A percentile compares a stretch with the other conserved stretches of the same genome.
These are phyloP conservation scores for Posidonia australis DNA, from an alignment of 106 monocot species.

Conservation along the genomic window DNA sequence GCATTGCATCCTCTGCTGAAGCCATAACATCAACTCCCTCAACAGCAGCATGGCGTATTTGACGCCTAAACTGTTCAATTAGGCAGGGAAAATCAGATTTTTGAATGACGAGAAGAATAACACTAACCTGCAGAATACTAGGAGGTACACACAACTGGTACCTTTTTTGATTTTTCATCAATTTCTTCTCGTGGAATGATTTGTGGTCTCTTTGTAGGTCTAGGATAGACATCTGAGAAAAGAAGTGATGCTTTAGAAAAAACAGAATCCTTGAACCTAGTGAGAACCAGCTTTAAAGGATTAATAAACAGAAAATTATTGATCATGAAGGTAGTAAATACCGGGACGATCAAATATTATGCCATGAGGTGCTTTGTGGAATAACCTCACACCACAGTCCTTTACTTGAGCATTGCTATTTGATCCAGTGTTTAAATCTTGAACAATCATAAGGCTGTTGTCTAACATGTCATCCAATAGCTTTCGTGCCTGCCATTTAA, in stretches of 20 bases:
- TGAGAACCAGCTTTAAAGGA: too few relatives aligned
- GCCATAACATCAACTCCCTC: conserved; percentile 45
- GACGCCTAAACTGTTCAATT: conserved; percentile 51
- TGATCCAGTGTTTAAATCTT: conserved; percentile 8
- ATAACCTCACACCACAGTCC: conserved; percentile 52
- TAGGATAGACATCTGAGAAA: conserved; percentile 34
- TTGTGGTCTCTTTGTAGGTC: conserved; percentile 51
- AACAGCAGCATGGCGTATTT: conserved; percentile 40
- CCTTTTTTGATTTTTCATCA: conserved; percentile 90
- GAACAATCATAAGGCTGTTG: conserved; percentile 55
- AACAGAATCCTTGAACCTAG: neutral
- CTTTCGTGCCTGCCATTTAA: conserved; percentile 51
- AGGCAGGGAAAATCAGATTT: too few relatives aligned
- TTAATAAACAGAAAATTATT: neutral
- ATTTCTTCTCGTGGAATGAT: conserved; percentile 70
- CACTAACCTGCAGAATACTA: too few relatives aligned
- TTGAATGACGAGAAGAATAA: too few relatives aligned
- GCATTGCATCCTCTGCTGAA: conserved; percentile 34
- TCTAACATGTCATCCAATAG: conserved; percentile 57
- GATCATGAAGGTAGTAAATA: conserved; percentile 11
- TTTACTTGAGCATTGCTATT: conserved; percentile 11
- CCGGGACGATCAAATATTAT: conserved; percentile 42
- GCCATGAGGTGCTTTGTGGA: conserved; percentile 61
- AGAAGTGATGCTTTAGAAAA: neutral
- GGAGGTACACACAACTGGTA: neutral